Evolutionary conservation across 306 rosid genomes (phyloP), one percentile per base, ranked within the genome.

Genomic region (Cucumis hystrix): DNA sequence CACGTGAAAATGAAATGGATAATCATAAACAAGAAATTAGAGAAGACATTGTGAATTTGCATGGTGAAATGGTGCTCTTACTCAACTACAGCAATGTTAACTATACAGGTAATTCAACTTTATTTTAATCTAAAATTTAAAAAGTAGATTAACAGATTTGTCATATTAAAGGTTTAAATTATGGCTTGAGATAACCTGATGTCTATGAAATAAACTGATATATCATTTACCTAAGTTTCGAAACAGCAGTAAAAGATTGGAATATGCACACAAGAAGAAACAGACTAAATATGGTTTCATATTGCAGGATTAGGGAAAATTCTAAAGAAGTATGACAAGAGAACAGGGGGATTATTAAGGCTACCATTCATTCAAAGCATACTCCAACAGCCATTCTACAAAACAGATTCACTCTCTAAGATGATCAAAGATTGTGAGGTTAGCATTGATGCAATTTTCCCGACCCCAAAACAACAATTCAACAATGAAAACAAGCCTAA

Each of bases 1-100:
- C 88, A 20, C 83, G 73, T 61, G 93, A 91, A 4, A 86, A 45
- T 56, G 81, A 66, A 14, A 87, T 91, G 57, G 91, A 90, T 2
- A 39, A 80, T 54, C 87, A 84, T 47, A 84, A 79, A 41, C 88
- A 84, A 4, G 90, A 90, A 80, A 87, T 90, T 77, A 87, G 95
- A 82, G 89, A 86, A 80, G 86, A 83, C 43, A 89, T 94, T 28
- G 97, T 94, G 86, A 95, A 94, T 85, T 92, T 94, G 76, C 98
- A 94, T 13, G 97, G 96, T 28, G 96, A 90, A 85, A 94, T 94
- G 97, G 98, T 94, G 73, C 96, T 94, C 33, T 43, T 94, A 68
- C 84, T 86, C 15, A 92, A 92, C 77, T 94, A 94, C 81, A 94
- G 96, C 92, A 94, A 85, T 73, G 77, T 94, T 80, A 94, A 94